Base-by-base conservation (phyloP, 306 rosid species). In the Quercus mongolica region DNA sequence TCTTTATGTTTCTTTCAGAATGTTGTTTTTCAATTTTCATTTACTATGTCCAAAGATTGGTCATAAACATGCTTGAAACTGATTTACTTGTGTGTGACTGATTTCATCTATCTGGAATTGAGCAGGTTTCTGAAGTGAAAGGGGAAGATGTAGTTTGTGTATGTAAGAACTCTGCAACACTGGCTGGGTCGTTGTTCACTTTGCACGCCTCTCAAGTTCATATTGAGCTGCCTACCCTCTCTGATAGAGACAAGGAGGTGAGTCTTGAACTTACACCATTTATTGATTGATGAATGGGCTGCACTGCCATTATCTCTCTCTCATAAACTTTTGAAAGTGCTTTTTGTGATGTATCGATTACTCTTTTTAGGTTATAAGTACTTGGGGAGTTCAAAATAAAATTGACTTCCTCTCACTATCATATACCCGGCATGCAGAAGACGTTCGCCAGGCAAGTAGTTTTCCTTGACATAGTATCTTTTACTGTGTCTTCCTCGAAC, bases 131-230 rank as follows among this genome's bases (percentile, higher is more conserved):
- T 64, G 98, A 96, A 87, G 86, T 91, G 83, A 82, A 82, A 79
- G 98, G 91, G 30, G 81, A 86, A 21, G 96, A 96, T 78, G 97
- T 96, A 46, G 91, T 96, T 81, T 93, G 99, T 78, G 77, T 85
- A 2, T 83, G 91, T 73, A 96, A 96, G 87, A 96, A 96, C 61
- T 80, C 98, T 1, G 99, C 99, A 59, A 93, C 98, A 41, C 85
- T 96, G 91, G 81, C 97, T 52, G 99, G 99, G 57, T 49, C 98
- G 52, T 85, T 93, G 81, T 96, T 96, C 88, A 96, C 99, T 80
- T 79, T 96, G 89, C 99, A 96, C 65, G 98, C 86, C 38, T 96
- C 96, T 79, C 98, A 96, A 88, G 74, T 91, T 83, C 99, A 64
- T 69, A 96, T 96, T 44, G 90, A 91, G 44, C 58, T 96, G 87